Base-by-base conservation (phyloP, 768 basidiomycete species). In the Suillus ampliporus region DNA sequence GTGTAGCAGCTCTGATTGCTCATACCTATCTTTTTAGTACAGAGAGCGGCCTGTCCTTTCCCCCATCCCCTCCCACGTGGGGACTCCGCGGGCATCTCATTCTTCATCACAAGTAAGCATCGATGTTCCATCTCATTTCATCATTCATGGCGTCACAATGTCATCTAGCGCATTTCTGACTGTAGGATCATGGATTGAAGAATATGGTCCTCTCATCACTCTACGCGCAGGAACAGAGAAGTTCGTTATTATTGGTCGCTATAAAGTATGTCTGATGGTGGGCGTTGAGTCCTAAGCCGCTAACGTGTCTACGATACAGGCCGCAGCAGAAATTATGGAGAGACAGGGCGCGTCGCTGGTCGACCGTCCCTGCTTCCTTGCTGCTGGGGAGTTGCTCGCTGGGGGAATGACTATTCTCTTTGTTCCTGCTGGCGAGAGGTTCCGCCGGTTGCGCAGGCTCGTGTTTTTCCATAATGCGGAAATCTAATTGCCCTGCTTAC, bases 251-350 rank as follows among this genome's bases (percentile, higher is more conserved):
- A 52, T 64, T 6, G 62, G 62, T 21, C 62, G 62, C 19, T 51
- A 64, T 51, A n/a, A 62, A 23, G 61, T 59, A 28, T 9, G 41
- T 17, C 17, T 9, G 4, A 28, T 26, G 9, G 48, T 28, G 17
- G 8, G 15, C 48, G 26, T 15, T 8, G 26, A 2, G 3, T 48
- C 21, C 26, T 26, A 9, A 50, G 26, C 15, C 31, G 9, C 8
- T 28, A 10, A 50, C 26, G 26, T 8, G 9, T 10, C 17, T 17
- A 50, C 15, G 17, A 17, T 48, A 17, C 17, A 72, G 71, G 73
- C 67, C 38, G 85, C 86, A 0, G 78, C 83, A 0, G 84, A 87
- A 14, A 81, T 88, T 58, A 79, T 88, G 83, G 86, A 88, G 70
- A 83, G 83, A 63, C 83, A 87, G 64, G 86, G 86, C 0, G 83